phyloP scores from a whole-genome alignment of 305 asterid genomes.

The Fraxinus latifolia region DNA sequence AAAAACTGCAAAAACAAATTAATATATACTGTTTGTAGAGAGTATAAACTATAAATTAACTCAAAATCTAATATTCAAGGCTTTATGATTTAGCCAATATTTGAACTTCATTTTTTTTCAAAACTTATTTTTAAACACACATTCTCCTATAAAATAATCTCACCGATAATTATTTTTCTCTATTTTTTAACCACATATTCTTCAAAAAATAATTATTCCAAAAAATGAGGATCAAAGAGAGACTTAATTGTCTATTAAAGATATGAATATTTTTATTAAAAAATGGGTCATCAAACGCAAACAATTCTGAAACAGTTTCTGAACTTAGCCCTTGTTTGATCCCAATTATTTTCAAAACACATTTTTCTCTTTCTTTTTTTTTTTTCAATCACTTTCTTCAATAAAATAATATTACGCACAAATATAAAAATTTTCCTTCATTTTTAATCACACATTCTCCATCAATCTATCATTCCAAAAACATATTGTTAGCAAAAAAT shows the following conservation, averaged over 20 bases:
- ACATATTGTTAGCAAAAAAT: too few species aligned
- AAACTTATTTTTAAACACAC: too few species aligned
- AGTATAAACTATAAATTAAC: neutral
- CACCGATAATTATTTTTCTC: neutral
- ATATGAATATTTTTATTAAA: too few species aligned
- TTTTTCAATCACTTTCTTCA: too few species aligned
- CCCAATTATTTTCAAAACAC: constrained; percentile 17
- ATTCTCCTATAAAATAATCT: too few species aligned
- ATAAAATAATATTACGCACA: too few species aligned
- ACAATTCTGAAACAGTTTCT: neutral
- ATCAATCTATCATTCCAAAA: too few species aligned
- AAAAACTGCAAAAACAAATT: neutral
- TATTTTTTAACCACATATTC: too few species aligned
- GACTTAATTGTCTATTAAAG: neutral
- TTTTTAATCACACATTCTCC: too few species aligned
- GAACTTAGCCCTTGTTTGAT: neutral
- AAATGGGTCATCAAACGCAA: neutral
- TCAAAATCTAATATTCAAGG: neutral
- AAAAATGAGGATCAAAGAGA: neutral
- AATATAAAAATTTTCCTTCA: too few species aligned
- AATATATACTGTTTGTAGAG: neutral
- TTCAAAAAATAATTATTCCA: too few species aligned
- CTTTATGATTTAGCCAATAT: neutral
- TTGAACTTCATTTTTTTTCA: neutral
- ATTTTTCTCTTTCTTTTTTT: too few species aligned